Evolutionary conservation across 2,329 filamentous ascomycete genomes (phyloP).

Genomic region (Hymenoscyphus albidus): DNA sequence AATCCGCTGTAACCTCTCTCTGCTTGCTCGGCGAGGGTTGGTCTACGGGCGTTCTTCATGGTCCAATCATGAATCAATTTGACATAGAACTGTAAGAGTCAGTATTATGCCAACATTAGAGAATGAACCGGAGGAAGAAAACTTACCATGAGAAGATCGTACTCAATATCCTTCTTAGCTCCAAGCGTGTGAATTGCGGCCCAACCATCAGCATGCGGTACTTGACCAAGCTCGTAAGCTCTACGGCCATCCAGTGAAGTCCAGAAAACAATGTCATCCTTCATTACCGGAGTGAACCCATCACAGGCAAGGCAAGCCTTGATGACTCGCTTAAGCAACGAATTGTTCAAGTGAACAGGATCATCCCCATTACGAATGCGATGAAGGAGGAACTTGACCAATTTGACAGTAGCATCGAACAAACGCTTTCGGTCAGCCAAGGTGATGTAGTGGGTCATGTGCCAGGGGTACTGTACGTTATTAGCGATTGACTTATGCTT

Average conservation of each 20-base stretch:
- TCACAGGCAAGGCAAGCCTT: constrained; percentile 52
- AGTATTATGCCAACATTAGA: constrained; percentile 7
- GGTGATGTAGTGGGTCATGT: constrained; percentile 53
- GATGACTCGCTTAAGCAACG: constrained; percentile 52
- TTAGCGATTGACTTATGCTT: constrained; percentile 14
- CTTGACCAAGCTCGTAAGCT: constrained; percentile 39
- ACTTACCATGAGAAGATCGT: constrained; percentile 55
- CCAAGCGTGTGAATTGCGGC: constrained; percentile 49
- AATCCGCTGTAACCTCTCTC: constrained; percentile 16
- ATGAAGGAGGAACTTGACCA: constrained; percentile 45
- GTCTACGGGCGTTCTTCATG: constrained; percentile 38
- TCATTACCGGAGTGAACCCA: constrained; percentile 59
- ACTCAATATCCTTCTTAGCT: constrained; percentile 45
- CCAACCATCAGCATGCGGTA: constrained; percentile 50
- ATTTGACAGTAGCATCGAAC: constrained; percentile 47
- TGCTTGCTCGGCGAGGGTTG: constrained; percentile 42
- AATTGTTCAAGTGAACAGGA: constrained; percentile 45
- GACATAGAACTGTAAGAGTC: constrained; percentile 50
- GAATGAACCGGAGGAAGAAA: neutral
- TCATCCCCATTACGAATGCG: constrained; percentile 41
- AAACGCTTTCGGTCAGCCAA: constrained; percentile 52
- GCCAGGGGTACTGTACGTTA: constrained; percentile 54
- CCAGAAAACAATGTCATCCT: constrained; percentile 53
- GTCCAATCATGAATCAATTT: constrained; percentile 52
- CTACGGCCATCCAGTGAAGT: constrained; percentile 36